Evolutionary conservation across 2,329 filamentous ascomycete genomes (phyloP), one percentile per base, ranked within the genome.

Genomic region (Sporothrix brunneoviolacea): DNA sequence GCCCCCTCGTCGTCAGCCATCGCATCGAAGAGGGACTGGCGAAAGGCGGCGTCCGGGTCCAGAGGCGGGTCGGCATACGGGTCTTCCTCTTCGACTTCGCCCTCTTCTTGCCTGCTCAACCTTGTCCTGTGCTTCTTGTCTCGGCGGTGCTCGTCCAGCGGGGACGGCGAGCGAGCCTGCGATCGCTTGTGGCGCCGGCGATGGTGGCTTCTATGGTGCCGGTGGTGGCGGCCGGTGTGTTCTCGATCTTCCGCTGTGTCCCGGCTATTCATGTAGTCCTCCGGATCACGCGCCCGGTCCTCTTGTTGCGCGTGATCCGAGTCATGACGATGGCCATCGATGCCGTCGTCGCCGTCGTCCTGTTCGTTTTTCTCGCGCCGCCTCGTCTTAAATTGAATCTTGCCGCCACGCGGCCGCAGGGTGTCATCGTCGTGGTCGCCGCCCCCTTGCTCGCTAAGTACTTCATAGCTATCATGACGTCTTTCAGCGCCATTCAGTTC

Each of bases 1-100:
- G 93, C 93, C 41, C 91, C 93, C 69, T 98, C 93, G 63, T 97
- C 91, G 67, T 98, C 93, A 33, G 90, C 91, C 68, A 98, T 84
- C 28, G 93, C 93, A 66, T 98, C 93, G 69, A 97, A 97, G 5
- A 98, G 82, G 1, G 90, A 95, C 66, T 95, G 88, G 27, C 88
- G 84, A 65, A 98, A 98, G 1, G 91, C 89, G 0, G 77, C 73
- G 36, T 89, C 83, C 0, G 88, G 76, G 58, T 86, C 80, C 15
- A 87, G 71, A 0, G 71, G 65, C 2, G 68, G 67, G 3, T 68
- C 65, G 0, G 71, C 70, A 58, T 72, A 66, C 0, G 75, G 74
- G 53, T 79, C 72, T 0, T 57, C 50, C 2, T 35, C 47, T 32
- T 54, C 49, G 6, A 15, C 40, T 12, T 54, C 49, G 2, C 15